Evolutionary conservation across 305 asterid genomes (phyloP).

Genomic region (Fraxinus platypoda): DNA sequence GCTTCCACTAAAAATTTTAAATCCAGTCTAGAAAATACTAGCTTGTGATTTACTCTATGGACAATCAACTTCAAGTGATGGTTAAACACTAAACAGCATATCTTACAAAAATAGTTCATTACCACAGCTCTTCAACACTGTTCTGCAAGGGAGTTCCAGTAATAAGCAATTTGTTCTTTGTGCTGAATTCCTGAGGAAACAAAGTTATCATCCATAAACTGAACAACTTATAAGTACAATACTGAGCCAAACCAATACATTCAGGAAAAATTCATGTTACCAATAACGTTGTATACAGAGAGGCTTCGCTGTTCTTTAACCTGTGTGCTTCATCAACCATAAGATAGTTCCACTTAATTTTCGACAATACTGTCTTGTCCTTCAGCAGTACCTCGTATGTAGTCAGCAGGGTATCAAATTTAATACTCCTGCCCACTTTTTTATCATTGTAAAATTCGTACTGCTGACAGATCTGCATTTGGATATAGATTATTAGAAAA

Average conservation of each 20-base stretch:
- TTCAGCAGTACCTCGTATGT: constrained; percentile 97
- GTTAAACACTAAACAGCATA: constrained; percentile 8
- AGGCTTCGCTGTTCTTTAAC: constrained; percentile 98
- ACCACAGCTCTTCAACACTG: constrained; percentile 99
- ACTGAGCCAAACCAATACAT: constrained; percentile 7
- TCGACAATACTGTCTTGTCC: constrained; percentile 87
- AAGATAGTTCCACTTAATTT: constrained; percentile 95
- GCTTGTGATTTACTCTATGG: not conserved
- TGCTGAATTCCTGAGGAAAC: constrained; percentile 78
- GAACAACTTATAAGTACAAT: constrained; percentile 18
- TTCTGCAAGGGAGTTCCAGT: constrained; percentile 99
- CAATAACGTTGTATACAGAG: constrained; percentile 71
- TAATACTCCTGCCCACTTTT: constrained; percentile 65
- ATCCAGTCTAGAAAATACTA: not conserved
- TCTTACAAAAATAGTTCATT: constrained; percentile 23
- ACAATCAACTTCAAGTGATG: not conserved
- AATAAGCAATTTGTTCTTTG: constrained; percentile 94
- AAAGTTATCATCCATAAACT: constrained; percentile 17
- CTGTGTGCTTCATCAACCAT: constrained; percentile 99
- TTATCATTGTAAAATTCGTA: constrained; percentile 84
- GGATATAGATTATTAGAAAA: constrained; percentile 14
- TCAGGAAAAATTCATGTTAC: constrained; percentile 42
- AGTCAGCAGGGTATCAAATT: constrained; percentile 85
- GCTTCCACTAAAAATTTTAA: not conserved
- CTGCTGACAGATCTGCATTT: constrained; percentile 90